Evolutionary conservation across 2,329 filamentous ascomycete species (phyloP).

Genomic region (Penicillium crustosum): DNA sequence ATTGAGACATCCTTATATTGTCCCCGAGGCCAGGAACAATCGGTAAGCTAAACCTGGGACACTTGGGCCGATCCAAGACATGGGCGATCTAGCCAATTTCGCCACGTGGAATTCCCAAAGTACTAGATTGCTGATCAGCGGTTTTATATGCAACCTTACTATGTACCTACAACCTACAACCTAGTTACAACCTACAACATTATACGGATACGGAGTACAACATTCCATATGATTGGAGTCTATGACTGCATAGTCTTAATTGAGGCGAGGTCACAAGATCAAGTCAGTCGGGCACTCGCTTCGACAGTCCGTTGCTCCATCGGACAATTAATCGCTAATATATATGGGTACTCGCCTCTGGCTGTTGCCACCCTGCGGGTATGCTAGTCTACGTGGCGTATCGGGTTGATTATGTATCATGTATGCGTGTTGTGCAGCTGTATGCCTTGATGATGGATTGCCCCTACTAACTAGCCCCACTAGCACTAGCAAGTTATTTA

Average conservation of each 20-base stretch:
- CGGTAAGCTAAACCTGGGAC: background rate
- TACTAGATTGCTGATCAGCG: background rate
- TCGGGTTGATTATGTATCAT: background rate
- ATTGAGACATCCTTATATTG: background rate
- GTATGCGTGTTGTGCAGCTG: background rate
- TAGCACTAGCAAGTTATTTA: background rate
- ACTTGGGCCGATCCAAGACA: background rate
- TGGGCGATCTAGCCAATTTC: slow-evolving; percentile 4
- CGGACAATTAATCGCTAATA: background rate
- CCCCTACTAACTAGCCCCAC: background rate
- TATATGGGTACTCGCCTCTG: background rate
- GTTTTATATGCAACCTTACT: background rate
- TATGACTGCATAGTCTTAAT: background rate
- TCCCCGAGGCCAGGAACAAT: background rate
- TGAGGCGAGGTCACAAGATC: background rate
- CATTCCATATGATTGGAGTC: background rate
- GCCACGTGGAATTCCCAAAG: slow-evolving; percentile 4
- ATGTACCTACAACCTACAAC: background rate
- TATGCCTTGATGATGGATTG: background rate
- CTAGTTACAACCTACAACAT: background rate
- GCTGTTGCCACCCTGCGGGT: background rate
- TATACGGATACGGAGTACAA: background rate
- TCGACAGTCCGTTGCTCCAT: background rate
- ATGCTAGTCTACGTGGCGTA: background rate
- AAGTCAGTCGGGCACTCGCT: background rate